Percentiles rank a stretch among this genome's conserved stretches.
These are phyloP conservation scores for Hypoxylon cercidicola DNA, from an alignment of 495 filamentous ascomycete genomes.

Conservation along the genomic window DNA sequence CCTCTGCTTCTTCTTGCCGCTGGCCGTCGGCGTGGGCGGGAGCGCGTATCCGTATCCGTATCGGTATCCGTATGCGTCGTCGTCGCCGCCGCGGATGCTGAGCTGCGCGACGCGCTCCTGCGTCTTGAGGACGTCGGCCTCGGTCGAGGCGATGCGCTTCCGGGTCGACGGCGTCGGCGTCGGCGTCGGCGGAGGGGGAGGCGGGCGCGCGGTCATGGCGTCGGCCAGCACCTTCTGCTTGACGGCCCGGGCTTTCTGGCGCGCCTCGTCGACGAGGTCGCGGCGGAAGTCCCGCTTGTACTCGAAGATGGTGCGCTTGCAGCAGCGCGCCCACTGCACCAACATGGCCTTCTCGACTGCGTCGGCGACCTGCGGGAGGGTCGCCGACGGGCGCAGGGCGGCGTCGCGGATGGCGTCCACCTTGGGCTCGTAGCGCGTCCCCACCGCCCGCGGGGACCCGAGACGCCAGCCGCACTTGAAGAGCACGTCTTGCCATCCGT, in stretches of 20 bases:
- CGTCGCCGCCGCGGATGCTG: not conserved
- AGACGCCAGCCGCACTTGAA: slow-evolving; percentile 2
- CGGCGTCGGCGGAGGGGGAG: not conserved
- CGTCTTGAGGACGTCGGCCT: not conserved
- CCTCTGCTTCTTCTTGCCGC: no score
- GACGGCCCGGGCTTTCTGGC: not conserved
- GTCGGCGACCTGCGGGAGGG: slow-evolving; percentile 11
- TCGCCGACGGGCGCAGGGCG: not conserved
- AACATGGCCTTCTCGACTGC: not conserved
- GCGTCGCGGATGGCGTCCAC: not conserved
- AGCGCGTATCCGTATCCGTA: no score
- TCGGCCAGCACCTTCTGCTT: slow-evolving; percentile 11
- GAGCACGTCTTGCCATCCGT: not conserved
- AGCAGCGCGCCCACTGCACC: not conserved
- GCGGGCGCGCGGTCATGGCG: not conserved
- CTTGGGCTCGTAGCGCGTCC: slow-evolving; percentile 7
- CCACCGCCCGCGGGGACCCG: not conserved
- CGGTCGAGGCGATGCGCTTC: not conserved
- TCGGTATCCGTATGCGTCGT: no score
- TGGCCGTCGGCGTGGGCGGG: no score
- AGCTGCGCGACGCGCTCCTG: not conserved
- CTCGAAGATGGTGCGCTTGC: not conserved
- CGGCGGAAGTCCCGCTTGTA: slow-evolving; percentile 4
- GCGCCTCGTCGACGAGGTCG: slow-evolving; percentile 1
- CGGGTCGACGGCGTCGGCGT: not conserved